Conservation (phyloP, 805 yeast species). For the Maudiozyma serrabonitensis region DNA sequence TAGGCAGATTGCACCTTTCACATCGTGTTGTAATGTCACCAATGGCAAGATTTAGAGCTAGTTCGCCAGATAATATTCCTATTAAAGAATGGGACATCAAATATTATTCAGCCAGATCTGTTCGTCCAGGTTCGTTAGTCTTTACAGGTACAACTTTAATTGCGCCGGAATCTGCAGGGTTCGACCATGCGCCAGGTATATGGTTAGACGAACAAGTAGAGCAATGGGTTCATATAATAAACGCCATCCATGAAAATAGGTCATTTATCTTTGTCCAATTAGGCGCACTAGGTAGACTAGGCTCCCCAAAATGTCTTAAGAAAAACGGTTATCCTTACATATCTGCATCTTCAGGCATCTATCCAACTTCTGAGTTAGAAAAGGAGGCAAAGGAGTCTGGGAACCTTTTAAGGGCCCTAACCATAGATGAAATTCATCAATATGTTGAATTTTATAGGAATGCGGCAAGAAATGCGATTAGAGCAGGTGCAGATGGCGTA, state of each 20-base stretch:
- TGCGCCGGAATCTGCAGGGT: constrained; percentile 32
- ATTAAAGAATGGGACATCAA: constrained; percentile 35
- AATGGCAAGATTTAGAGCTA: constrained; percentile 33
- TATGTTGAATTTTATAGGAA: constrained; percentile 32
- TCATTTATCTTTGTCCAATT: constrained; percentile 39
- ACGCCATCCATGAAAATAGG: constrained; percentile 39
- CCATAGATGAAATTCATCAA: constrained; percentile 30
- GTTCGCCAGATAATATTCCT: constrained; percentile 29
- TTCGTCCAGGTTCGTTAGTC: constrained; percentile 40
- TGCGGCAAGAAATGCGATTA: constrained; percentile 34
- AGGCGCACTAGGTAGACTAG: constrained; percentile 40
- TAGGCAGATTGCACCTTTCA: constrained; percentile 29
- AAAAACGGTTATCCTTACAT: constrained; percentile 30
- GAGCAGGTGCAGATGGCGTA: constrained; percentile 43
- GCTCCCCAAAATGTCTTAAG: constrained; percentile 29
- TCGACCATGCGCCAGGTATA: constrained; percentile 38
- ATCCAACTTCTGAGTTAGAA: constrained; percentile 27
- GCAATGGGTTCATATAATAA: constrained; percentile 40
- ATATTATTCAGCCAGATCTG: constrained; percentile 46
- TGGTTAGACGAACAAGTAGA: constrained; percentile 35
- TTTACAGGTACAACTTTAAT: constrained; percentile 48
- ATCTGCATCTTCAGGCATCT: constrained; percentile 31
- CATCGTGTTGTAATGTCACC: constrained; percentile 35
- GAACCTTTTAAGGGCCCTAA: constrained; percentile 23
- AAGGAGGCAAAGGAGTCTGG: constrained; percentile 26